Base-by-base conservation (phyloP, 2,329 filamentous ascomycete species). In the Penicillium hordei region DNA sequence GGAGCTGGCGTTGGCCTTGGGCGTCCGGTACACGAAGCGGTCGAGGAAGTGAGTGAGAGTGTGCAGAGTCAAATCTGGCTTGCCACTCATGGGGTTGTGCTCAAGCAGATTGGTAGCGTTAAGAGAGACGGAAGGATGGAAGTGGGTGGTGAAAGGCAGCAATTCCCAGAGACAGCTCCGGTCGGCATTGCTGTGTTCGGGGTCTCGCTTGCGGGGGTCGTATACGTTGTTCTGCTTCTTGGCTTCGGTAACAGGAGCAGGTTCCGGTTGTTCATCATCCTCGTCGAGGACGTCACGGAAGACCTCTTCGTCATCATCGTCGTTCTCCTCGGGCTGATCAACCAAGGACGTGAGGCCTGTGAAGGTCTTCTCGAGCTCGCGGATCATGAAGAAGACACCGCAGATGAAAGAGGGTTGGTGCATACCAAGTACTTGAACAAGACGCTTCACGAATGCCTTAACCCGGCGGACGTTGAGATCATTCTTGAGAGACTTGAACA, bases 21-120 rank as follows among this genome's bases (percentile, higher is more conserved):
- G 87, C 68, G 94, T 96, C 65, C 91, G 89, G 82, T 97, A 99
- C n/a, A 96, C 91, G 75, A 99, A 99, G 67, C 95, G 93, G 77
- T 99, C 94, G 57, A 99, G 82, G 82, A 99, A 99, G 74, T 95
- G 89, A 70, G 94, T 94, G 48, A 99, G 83, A 1, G 91, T 94
- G 74, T 97, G 93, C 57, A 91, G 88, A 17, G 90, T 88, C 51
- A 97, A 82, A 68, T 99, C 94, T 0, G 94, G 93, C 75, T 97
- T 97, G 61, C 90, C 86, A 59, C 90, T 88, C 74, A 91, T 87
- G 51, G 86, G 83, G 63, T 88, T 83, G 58, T 86, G 84, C 49
- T 83, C 80, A 9, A 96, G 76, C 39, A 97, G 78, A 56, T 87
- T 86, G 17, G 83, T 80, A 1, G 93, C 92, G 70, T 92, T 93